These are phyloP conservation scores for Heliamphora ciliata DNA, from an alignment of 179 eudicot genomes.

Conservation along the genomic window DNA sequence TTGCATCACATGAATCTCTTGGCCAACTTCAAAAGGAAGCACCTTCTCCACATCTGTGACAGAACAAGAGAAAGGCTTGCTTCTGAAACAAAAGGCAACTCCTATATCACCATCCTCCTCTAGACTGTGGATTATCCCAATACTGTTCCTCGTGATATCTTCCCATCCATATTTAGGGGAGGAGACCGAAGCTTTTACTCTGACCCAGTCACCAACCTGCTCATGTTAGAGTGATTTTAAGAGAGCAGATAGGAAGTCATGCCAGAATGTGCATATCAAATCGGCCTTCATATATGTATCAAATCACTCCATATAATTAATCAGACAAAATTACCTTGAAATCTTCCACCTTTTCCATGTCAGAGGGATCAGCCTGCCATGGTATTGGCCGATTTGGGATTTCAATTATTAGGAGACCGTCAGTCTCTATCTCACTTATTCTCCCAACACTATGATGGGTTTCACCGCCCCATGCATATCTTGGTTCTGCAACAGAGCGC, in stretches of 20 bases:
- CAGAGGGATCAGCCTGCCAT: slow-evolving; percentile 99
- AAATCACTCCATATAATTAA: background rate
- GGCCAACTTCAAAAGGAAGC: slow-evolving; percentile 86
- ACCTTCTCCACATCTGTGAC: slow-evolving; percentile 91
- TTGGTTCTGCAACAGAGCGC: slow-evolving; percentile 93
- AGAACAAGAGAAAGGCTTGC: slow-evolving; percentile 84
- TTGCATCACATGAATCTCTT: slow-evolving; percentile 79
- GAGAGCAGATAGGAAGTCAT: background rate
- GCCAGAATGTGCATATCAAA: background rate
- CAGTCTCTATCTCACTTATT: slow-evolving; percentile 87
- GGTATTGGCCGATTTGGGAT: slow-evolving; percentile 90
- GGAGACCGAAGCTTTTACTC: slow-evolving; percentile 86
- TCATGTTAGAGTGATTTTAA: slow-evolving; percentile 1
- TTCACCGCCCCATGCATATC: slow-evolving; percentile 99
- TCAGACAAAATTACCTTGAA: slow-evolving; percentile 58
- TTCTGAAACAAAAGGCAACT: slow-evolving; percentile 89
- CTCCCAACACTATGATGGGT: slow-evolving; percentile 97
- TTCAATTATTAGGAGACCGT: slow-evolving; percentile 87
- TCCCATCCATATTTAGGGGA: slow-evolving; percentile 99
- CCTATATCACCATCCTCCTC: slow-evolving; percentile 99
- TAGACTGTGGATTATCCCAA: slow-evolving; percentile 87
- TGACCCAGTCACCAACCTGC: slow-evolving; percentile 96
- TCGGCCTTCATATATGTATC: background rate
- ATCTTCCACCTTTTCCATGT: slow-evolving; percentile 97
- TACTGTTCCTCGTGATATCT: slow-evolving; percentile 73